These are phyloP conservation scores for Suillus cothurnatus DNA, from an alignment of 768 basidiomycete genomes.

Conservation along the genomic window DNA sequence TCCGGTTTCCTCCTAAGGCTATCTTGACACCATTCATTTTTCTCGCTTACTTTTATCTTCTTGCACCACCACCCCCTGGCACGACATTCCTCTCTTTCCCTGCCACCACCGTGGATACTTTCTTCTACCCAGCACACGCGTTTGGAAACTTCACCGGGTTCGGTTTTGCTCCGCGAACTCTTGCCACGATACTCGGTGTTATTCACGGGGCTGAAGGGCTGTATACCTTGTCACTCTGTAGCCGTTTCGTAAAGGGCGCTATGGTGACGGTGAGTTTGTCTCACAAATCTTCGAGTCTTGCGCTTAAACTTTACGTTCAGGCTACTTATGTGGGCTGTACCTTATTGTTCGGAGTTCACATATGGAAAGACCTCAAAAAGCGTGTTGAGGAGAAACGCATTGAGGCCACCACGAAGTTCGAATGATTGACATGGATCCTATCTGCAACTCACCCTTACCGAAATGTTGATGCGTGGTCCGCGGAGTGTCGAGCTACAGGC, in stretches of 20 bases:
- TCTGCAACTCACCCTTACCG: not conserved
- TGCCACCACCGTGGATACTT: slow-evolving; percentile 8
- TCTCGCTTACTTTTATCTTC: slow-evolving; percentile 22
- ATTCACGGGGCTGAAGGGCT: slow-evolving; percentile 28
- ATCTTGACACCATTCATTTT: slow-evolving; percentile 24
- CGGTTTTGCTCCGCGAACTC: slow-evolving; percentile 13
- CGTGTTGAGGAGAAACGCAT: slow-evolving; percentile 70
- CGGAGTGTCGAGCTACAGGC: not conserved
- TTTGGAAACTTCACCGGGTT: slow-evolving; percentile 19
- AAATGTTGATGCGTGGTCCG: not conserved
- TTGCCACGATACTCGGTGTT: slow-evolving; percentile 7
- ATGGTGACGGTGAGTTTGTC: slow-evolving; percentile 21
- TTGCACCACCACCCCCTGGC: slow-evolving; percentile 17
- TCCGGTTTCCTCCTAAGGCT: slow-evolving; percentile 48
- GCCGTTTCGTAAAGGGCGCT: slow-evolving; percentile 24
- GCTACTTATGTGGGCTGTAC: slow-evolving; percentile 51
- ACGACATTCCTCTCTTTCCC: slow-evolving; percentile 17
- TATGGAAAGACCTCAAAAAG: slow-evolving; percentile 54
- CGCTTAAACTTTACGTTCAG: slow-evolving; percentile 36
- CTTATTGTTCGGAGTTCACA: slow-evolving; percentile 53
- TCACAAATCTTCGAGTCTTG: not conserved
- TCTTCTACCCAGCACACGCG: slow-evolving; percentile 25
- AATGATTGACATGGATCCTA: slow-evolving; percentile 35
- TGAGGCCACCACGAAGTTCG: slow-evolving; percentile 76
- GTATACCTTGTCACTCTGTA: slow-evolving; percentile 34